Percentiles rank a stretch among this genome's conserved stretches.
Conservation (phyloP, 2,329 filamentous ascomycete species). For the Arthrobotrys conoides region DNA sequence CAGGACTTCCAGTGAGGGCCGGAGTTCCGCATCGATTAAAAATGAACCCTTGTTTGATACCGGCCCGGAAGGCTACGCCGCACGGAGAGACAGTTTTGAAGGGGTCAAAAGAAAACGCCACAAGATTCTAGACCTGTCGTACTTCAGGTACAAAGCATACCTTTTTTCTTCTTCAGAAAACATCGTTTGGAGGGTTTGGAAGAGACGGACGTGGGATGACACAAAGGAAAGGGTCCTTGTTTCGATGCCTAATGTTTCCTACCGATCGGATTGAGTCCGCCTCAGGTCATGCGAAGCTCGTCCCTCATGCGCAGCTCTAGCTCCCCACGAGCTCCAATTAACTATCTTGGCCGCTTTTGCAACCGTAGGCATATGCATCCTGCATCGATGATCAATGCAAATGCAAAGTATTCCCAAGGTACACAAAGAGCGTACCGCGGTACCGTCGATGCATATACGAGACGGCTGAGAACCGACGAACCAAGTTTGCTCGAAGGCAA, state of each 20-base stretch:
- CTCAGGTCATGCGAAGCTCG: slow-evolving; percentile 15
- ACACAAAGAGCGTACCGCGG: slow-evolving; percentile 2
- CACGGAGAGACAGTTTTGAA: neutral
- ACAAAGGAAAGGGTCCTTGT: neutral
- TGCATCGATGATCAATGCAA: slow-evolving; percentile 19
- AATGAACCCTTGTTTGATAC: slow-evolving; percentile 12
- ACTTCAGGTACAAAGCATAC: slow-evolving; percentile 6
- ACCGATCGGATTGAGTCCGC: slow-evolving; percentile 15
- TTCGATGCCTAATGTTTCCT: neutral
- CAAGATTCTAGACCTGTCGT: neutral
- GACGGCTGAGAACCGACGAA: neutral
- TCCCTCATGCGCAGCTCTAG: neutral
- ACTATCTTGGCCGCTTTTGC: neutral
- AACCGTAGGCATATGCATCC: slow-evolving; percentile 1
- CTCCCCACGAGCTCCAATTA: neutral
- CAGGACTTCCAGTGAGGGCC: neutral
- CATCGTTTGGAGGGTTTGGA: neutral
- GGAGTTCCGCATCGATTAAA: neutral
- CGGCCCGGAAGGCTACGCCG: slow-evolving; percentile 22
- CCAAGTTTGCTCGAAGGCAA: slow-evolving; percentile 6
- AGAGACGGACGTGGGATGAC: neutral
- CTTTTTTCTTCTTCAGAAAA: neutral
- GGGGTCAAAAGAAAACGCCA: neutral
- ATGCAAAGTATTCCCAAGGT: slow-evolving; percentile 21
- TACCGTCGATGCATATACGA: neutral